phyloP scores from a whole-genome alignment of 2,329 filamentous ascomycete genomes.

The Aspergillus pseudotamarii region DNA sequence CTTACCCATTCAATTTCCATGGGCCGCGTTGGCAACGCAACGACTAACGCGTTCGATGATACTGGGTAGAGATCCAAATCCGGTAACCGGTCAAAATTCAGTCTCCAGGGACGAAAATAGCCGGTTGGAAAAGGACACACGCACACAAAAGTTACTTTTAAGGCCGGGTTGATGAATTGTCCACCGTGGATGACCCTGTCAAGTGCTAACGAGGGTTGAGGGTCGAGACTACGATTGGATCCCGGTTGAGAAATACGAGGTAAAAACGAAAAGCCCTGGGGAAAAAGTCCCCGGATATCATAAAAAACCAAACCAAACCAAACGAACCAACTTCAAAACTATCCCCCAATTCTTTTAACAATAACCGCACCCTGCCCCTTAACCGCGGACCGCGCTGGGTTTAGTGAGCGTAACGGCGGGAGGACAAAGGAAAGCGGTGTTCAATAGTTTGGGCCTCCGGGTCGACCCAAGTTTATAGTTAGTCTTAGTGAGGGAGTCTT shows the following conservation, averaged over 20 bases:
- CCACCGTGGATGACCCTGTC: background rate
- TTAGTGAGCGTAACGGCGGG: background rate
- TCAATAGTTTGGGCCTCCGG: background rate
- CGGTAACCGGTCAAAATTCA: background rate
- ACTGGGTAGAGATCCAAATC: background rate
- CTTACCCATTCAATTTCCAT: background rate
- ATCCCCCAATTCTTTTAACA: too few relatives aligned
- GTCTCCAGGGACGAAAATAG: background rate
- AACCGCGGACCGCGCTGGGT: background rate
- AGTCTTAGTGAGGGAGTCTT: background rate
- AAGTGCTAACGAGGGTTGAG: background rate
- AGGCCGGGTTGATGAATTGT: background rate
- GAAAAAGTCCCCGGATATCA: too few relatives aligned
- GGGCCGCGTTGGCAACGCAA: background rate
- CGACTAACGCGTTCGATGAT: background rate
- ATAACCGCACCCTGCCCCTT: background rate
- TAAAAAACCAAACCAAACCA: too few relatives aligned
- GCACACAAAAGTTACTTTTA: background rate
- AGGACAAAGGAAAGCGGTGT: background rate
- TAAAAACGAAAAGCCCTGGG: background rate
- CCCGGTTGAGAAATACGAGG: background rate
- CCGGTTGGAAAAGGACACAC: background rate
- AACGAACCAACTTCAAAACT: too few relatives aligned
- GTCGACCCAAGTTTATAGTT: background rate
- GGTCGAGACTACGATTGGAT: background rate